Conservation (phyloP, 345 rosid genomes). For the Acer campestre region DNA sequence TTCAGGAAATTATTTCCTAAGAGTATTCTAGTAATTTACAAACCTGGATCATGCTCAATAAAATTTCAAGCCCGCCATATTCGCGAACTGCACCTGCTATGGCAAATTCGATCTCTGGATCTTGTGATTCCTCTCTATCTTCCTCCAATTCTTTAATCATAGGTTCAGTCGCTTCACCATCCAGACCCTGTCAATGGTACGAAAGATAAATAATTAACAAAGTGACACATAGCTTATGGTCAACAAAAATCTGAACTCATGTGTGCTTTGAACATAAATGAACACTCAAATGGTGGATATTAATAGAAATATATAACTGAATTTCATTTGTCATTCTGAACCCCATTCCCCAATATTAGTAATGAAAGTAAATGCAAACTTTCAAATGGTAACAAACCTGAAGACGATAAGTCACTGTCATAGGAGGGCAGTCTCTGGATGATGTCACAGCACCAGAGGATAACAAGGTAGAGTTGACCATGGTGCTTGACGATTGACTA, state of each 20-base stretch:
- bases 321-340: background rate
- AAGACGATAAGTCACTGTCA: slow-evolving; percentile 97
- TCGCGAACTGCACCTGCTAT: slow-evolving; percentile 98
- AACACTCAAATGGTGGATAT: background rate
- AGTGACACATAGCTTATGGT: slow-evolving; percentile 4
- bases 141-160: slow-evolving; percentile 99
- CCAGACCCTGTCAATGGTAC: slow-evolving; percentile 69
- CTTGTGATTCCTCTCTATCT: slow-evolving; percentile 98
- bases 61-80: slow-evolving; percentile 87
- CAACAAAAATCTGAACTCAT: slow-evolving; percentile 3
- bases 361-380: background rate
- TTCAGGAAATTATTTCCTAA: background rate
- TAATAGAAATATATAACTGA: background rate
- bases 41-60: slow-evolving; percentile 92
- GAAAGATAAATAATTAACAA: slow-evolving; percentile 13
- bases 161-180: slow-evolving; percentile 99
- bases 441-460: slow-evolving; percentile 61
- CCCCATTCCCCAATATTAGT: background rate
- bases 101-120: slow-evolving; percentile 98
- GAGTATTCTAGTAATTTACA: slow-evolving; percentile 12
- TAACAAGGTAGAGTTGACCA: slow-evolving; percentile 60
- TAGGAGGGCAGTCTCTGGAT: slow-evolving; percentile 83
- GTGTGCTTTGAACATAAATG: background rate
- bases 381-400: slow-evolving; percentile 60
- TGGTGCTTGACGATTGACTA: slow-evolving; percentile 63